phyloP scores from a whole-genome alignment of 768 basidiomycete species.

The Phaeotremella skinneri region DNA sequence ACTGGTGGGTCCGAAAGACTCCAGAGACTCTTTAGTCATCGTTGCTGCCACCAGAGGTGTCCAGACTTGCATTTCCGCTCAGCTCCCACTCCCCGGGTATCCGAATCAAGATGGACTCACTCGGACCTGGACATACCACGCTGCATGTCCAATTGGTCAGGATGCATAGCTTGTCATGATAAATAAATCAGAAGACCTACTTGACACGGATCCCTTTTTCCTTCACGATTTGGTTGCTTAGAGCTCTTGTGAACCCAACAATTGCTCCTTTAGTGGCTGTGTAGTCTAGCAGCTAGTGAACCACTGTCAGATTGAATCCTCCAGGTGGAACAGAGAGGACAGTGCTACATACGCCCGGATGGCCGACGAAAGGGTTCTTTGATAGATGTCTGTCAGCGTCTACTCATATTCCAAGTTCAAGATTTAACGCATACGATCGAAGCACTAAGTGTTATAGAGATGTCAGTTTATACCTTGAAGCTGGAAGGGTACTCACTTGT shows the following conservation, averaged over 20 bases:
- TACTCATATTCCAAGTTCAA: neutral
- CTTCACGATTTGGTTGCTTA: conserved; percentile 59
- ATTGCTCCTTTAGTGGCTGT: conserved; percentile 61
- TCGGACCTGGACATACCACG: conserved; percentile 17
- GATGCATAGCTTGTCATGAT: neutral
- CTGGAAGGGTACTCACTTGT: conserved; percentile 46
- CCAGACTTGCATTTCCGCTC: conserved; percentile 54
- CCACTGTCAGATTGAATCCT: neutral
- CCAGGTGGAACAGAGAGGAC: neutral
- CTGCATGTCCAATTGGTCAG: neutral
- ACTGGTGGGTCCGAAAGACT: conserved; percentile 46
- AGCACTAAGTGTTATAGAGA: conserved; percentile 4
- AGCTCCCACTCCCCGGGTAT: neutral
- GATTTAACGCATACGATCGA: conserved; percentile 19
- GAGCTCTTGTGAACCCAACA: conserved; percentile 56
- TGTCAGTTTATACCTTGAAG: conserved; percentile 7
- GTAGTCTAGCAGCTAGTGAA: conserved; percentile 57
- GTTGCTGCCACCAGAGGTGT: conserved; percentile 56
- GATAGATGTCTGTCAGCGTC: conserved; percentile 8
- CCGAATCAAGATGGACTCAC: conserved; percentile 12
- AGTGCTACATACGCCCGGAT: conserved; percentile 44
- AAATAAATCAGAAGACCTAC: too few relatives aligned
- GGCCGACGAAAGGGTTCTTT: conserved; percentile 56
- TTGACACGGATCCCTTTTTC: conserved; percentile 58
- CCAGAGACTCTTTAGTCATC: conserved; percentile 49